Percentiles rank a stretch among this genome's conserved stretches.
These are phyloP conservation scores for Mimosa pudica DNA, from an alignment of 306 rosid genomes.

Conservation along the genomic window DNA sequence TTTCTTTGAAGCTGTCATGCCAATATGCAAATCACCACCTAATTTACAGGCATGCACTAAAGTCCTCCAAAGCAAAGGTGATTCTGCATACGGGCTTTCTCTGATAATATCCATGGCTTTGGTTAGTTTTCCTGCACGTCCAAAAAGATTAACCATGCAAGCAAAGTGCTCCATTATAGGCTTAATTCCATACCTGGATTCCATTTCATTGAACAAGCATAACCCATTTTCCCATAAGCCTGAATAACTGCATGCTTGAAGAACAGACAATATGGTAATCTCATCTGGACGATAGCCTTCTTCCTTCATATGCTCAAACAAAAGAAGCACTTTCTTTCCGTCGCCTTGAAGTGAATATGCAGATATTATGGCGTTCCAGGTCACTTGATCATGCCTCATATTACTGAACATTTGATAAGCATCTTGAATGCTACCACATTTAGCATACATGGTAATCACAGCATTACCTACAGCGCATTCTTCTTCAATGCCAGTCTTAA, in stretches of 20 bases:
- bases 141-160: slow-evolving; percentile 49
- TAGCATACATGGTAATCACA: slow-evolving; percentile 54
- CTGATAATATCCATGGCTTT: slow-evolving; percentile 42
- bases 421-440: slow-evolving; percentile 56
- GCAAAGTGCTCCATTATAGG: slow-evolving; percentile 54
- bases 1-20: slow-evolving; percentile 44
- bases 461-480: slow-evolving; percentile 49
- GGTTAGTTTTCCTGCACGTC: slow-evolving; percentile 43
- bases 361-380: slow-evolving; percentile 58
- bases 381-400: slow-evolving; percentile 39
- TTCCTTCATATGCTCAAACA: slow-evolving; percentile 50
- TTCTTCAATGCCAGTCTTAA: slow-evolving; percentile 44
- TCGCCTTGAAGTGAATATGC: slow-evolving; percentile 55
- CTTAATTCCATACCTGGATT: slow-evolving; percentile 42
- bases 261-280: slow-evolving; percentile 49
- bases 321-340: slow-evolving; percentile 41
- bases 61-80: slow-evolving; percentile 58
- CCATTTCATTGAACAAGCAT: slow-evolving; percentile 53
- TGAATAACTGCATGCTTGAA: slow-evolving; percentile 58
- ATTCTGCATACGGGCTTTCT: slow-evolving; percentile 44
- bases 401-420: slow-evolving; percentile 44
- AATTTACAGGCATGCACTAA: slow-evolving; percentile 50
- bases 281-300: slow-evolving; percentile 52
- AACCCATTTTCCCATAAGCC: slow-evolving; percentile 53
- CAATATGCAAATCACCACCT: slow-evolving; percentile 45